Evolutionary conservation across 768 basidiomycete species (phyloP).

Genomic region (Roridomyces roridus): DNA sequence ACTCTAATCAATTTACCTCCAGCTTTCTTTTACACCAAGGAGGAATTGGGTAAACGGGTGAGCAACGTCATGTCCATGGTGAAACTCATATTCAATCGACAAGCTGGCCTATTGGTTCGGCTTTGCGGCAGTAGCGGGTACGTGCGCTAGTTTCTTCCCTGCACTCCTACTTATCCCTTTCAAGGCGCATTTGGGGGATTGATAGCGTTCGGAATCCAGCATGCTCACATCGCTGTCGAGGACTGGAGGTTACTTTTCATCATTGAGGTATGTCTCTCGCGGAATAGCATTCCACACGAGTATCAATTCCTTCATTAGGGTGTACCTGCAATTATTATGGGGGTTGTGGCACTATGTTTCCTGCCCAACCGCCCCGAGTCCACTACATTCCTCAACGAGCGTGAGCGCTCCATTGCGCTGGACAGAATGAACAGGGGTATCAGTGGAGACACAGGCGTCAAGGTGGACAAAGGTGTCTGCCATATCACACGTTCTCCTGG

Average conservation of each 20-base stretch:
- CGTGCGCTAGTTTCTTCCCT: neutral
- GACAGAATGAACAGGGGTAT: conserved; percentile 70
- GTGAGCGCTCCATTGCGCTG: conserved; percentile 64
- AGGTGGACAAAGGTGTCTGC: conserved; percentile 61
- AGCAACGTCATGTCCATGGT: conserved; percentile 25
- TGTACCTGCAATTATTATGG: conserved; percentile 68
- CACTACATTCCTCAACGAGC: conserved; percentile 47
- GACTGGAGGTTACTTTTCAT: conserved; percentile 75
- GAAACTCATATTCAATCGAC: too few species aligned
- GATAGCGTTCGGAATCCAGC: conserved; percentile 80
- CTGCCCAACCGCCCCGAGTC: conserved; percentile 62
- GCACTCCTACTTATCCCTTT: neutral
- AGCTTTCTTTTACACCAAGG: conserved; percentile 82
- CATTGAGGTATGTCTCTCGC: conserved; percentile 57
- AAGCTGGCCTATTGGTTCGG: conserved; percentile 87
- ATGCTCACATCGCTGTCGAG: conserved; percentile 52
- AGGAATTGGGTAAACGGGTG: conserved; percentile 74
- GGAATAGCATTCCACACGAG: too few species aligned
- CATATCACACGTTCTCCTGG: neutral
- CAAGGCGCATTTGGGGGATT: conserved; percentile 77
- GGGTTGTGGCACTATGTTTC: conserved; percentile 52
- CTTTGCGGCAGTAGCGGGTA: conserved; percentile 80
- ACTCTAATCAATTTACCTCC: neutral
- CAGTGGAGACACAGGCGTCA: conserved; percentile 67
- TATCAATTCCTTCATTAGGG: conserved; percentile 48